Evolutionary conservation across 306 rosid species (phyloP), one percentile per base, ranked within the genome.

Genomic region (Lithocarpus polystachyus): DNA sequence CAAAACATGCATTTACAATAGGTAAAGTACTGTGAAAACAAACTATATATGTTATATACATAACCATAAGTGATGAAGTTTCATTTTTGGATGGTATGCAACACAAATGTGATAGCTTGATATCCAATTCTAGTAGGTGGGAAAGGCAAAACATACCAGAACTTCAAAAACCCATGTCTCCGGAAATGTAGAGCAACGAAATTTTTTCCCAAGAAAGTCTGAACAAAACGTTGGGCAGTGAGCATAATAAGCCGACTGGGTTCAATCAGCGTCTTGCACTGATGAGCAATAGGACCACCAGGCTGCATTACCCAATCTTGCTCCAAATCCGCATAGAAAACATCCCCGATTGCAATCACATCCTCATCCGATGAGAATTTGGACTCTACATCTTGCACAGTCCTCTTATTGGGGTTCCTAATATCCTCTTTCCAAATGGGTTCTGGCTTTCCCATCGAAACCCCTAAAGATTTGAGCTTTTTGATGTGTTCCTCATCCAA

Each of bases 171-270:
- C 51, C 99, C 99, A 14, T 91, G 98, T 71, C 98, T 87, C 40
- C 99, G 97, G 73, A 95, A 95, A 83, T 95, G 99, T 72, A 95
- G 81, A 1, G 99, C 97, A 2, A 91, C 28, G 80, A 86, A 95
- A 62, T 88, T 90, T 88, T 87, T 91, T 73, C 99, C 99, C 35
- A 95, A 76, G 88, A 95, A 95, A 1, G 99, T 95, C 85, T 95
- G 99, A 81, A 95, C 75, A 77, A 95, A 93, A n/a, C 99, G 97
- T 84, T 92, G 98, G 19, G 98, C 99, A 23, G 99, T 95, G 48
- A 92, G 90, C 85, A 85, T 53, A 78, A 95, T 92, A 37, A 95
- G 88, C 40, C 86, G 89, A 56, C 82, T 92, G 7, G 98, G 99
- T 78, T 95, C 99, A 24, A 95, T 83, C 69, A 92, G 82, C 28